phyloP scores from a whole-genome alignment of 2,329 filamentous ascomycete species.

The Anthostomella pinea region DNA sequence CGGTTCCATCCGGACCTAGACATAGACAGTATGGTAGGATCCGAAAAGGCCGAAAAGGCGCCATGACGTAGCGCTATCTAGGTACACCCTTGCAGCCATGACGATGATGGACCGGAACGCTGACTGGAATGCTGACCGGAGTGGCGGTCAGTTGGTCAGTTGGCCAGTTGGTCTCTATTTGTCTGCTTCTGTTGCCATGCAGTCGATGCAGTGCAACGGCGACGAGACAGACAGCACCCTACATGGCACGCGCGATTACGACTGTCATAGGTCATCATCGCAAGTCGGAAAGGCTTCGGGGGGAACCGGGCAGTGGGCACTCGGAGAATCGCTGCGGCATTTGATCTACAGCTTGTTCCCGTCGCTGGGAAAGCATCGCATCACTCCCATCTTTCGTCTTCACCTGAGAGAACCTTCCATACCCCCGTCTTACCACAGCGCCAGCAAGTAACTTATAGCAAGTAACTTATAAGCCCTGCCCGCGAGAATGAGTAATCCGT shows the following conservation, averaged over 20 bases:
- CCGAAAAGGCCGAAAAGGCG: not conserved
- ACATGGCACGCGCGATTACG: too few species aligned
- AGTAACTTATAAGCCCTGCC: not conserved
- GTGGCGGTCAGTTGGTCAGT: not conserved
- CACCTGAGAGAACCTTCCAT: not conserved
- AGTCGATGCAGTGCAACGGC: not conserved
- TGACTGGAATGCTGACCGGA: too few species aligned
- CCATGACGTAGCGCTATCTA: not conserved
- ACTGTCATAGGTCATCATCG: too few species aligned
- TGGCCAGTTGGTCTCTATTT: too few species aligned
- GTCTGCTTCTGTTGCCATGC: not conserved
- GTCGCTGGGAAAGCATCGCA: too few species aligned
- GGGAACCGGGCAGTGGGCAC: too few species aligned
- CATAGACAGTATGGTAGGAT: not conserved
- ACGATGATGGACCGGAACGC: slow-evolving; percentile 3
- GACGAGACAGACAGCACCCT: too few species aligned
- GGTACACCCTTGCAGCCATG: slow-evolving; percentile 3
- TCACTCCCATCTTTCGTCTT: too few species aligned
- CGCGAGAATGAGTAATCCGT: slow-evolving; percentile 13
- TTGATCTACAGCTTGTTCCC: too few species aligned
- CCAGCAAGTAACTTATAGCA: not conserved
- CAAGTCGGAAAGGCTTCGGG: too few species aligned
- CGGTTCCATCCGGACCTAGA: not conserved
- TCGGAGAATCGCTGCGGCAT: too few species aligned
- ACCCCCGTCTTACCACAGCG: not conserved